Evolutionary conservation across 2,329 filamentous ascomycete genomes (phyloP).

Genomic region (Nemania abortiva): DNA sequence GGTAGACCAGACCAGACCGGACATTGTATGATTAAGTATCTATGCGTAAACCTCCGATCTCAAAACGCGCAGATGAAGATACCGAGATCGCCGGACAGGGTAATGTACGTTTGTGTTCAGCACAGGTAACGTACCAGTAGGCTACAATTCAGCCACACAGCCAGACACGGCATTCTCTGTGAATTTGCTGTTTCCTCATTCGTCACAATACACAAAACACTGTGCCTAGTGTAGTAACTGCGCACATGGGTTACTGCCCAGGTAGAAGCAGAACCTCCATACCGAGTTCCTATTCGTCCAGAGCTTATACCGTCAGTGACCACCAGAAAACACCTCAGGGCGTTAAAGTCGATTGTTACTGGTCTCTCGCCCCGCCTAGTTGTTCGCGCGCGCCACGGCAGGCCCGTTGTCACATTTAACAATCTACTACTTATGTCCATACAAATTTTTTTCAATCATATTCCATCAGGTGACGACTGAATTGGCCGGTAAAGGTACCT

Average conservation of each 20-base stretch:
- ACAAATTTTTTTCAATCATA: neutral
- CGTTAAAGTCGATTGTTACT: slow-evolving; percentile 28
- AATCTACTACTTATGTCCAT: neutral
- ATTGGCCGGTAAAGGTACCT: neutral
- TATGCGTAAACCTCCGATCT: neutral
- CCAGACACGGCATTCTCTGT: neutral
- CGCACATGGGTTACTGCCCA: neutral
- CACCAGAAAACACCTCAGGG: slow-evolving; percentile 6
- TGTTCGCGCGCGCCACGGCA: slow-evolving; percentile 36
- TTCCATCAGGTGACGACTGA: neutral
- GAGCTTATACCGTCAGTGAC: neutral
- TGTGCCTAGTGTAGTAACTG: slow-evolving; percentile 9
- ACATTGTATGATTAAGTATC: neutral
- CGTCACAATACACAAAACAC: neutral
- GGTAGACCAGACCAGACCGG: neutral
- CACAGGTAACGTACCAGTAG: neutral
- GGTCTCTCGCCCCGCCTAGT: slow-evolving; percentile 10
- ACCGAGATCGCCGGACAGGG: neutral
- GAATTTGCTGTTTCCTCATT: neutral
- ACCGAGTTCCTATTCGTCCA: slow-evolving; percentile 22
- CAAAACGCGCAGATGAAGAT: neutral
- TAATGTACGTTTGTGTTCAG: neutral
- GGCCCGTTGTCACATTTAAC: slow-evolving; percentile 16
- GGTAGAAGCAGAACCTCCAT: neutral
- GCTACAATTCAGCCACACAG: neutral